These are phyloP conservation scores for Dorcoceras hygrometricum DNA, from an alignment of 257 asterid genomes.

Conservation along the genomic window DNA sequence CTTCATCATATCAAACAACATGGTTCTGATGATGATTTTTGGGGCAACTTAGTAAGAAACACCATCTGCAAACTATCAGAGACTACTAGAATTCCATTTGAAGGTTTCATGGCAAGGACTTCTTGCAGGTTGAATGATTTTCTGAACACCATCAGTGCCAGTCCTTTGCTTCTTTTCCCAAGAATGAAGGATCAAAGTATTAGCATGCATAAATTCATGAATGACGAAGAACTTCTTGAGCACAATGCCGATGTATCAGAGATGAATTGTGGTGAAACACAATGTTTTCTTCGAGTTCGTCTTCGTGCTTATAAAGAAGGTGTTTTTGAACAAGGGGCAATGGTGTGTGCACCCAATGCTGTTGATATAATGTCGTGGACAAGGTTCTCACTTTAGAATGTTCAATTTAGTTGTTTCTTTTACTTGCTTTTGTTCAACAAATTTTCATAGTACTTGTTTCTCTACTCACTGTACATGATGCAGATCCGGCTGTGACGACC, in stretches of 20 bases:
- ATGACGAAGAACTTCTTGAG: constrained; percentile 38
- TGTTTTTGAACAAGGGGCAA: constrained; percentile 84
- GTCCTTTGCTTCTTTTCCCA: constrained; percentile 56
- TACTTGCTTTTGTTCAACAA: not conserved
- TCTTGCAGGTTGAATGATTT: constrained; percentile 43
- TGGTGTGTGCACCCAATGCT: constrained; percentile 66
- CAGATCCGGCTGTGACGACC: constrained; percentile 46
- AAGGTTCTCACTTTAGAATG: constrained; percentile 38
- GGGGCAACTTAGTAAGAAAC: constrained; percentile 22
- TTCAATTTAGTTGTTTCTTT: constrained; percentile 3
- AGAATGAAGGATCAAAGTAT: constrained; percentile 34
- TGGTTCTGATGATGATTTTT: constrained; percentile 19
- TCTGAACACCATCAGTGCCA: constrained; percentile 27
- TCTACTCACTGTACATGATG: constrained; percentile 22
- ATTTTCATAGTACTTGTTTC: not conserved
- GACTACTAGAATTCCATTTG: constrained; percentile 32
- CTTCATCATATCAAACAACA: constrained; percentile 24
- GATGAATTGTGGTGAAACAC: constrained; percentile 30
- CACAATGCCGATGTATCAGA: constrained; percentile 30
- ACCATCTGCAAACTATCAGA: constrained; percentile 21
- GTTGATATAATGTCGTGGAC: constrained; percentile 53
- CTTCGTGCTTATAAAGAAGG: constrained; percentile 68
- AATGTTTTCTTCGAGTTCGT: constrained; percentile 57
- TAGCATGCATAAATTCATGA: constrained; percentile 42
- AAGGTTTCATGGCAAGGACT: constrained; percentile 66